phyloP scores from a whole-genome alignment of 164 flowering plant genomes.

The Liriodendron chinense region DNA sequence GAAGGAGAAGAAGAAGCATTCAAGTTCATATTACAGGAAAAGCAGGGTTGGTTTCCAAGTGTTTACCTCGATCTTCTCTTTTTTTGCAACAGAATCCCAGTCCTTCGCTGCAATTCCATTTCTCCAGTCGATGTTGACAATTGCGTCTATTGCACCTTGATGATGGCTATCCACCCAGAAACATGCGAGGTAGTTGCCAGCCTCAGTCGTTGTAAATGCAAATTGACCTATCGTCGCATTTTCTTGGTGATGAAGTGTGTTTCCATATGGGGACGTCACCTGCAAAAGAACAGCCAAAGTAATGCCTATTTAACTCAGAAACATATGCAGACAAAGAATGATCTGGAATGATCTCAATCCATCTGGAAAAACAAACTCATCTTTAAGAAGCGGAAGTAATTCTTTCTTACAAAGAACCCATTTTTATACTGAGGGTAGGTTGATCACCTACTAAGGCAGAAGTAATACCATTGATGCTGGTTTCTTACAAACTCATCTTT shows the following conservation, averaged over 20 bases:
- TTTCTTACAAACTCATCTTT: too few species aligned
- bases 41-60: not conserved
- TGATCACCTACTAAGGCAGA: too few species aligned
- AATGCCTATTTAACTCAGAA: not conserved
- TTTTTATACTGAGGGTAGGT: too few species aligned
- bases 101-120: slow-evolving; percentile 92
- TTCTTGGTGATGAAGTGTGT: slow-evolving; percentile 53
- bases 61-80: slow-evolving; percentile 81
- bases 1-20: not conserved
- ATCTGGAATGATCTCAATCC: too few species aligned
- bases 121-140: slow-evolving; percentile 83
- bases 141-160: slow-evolving; percentile 37
- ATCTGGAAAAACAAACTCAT: too few species aligned
- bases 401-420: too few species aligned
- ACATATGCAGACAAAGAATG: too few species aligned
- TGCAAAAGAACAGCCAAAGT: slow-evolving; percentile 18
- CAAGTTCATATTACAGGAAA: not conserved
- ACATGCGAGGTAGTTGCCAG: slow-evolving; percentile 87
- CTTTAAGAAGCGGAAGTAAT: too few species aligned
- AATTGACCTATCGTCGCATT: slow-evolving; percentile 75
- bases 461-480: too few species aligned
- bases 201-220: slow-evolving; percentile 79
- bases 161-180: slow-evolving; percentile 51
- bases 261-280: slow-evolving; percentile 93
- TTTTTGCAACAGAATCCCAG: slow-evolving; percentile 94